Evolutionary conservation across 1,139 yeast species (phyloP), one percentile per base, ranked within the genome.

Genomic region (Candida smagusa): DNA sequence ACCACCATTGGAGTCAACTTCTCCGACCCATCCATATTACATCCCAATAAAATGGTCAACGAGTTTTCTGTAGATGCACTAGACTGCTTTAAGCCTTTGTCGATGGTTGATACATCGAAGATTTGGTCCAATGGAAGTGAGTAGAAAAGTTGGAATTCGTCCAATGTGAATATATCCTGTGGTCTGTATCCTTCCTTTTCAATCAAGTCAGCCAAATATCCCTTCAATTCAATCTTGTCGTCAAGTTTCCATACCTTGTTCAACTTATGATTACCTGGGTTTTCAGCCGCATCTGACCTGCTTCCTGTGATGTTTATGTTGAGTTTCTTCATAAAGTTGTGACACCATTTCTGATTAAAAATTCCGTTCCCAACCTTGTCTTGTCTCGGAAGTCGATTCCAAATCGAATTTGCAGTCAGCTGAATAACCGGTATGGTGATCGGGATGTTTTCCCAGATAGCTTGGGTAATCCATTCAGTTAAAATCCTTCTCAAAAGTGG

Each of bases 381-480:
- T 22, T 65, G 61, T 1, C 66, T 59, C 0, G 86, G 84, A 13
- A 80, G 61, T 36, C 78, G 61, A 33, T 74, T 78, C 86, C 86
- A 81, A 22, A 80, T 75, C 5, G 81, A 73, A 38, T 74, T 69
- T 1, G 87, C 85, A 1, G 86, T 77, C 56, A 76, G 78, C 48
- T 78, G 81, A 22, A 81, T 68, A 19, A 79, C 77, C 0, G 84
- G 84, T 0, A 81, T 73, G 0, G 84, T 77, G 6, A 80, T 73
- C 2, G 86, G 86, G 22, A 79, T 77, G 34, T 72, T 73, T 52
- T 79, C 83, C 86, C 87, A 80, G 1, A 74, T 71, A 19, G 81
- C 77, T 52, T 80, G 86, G 1, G 83, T 74, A 35, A 80, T 77
- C 86, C 86, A 81, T 54, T 81, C 86, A 7, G 81, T 73, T 33